Conservation (phyloP, 2,329 filamentous ascomycete genomes). For the Fusarium austroafricanum region DNA sequence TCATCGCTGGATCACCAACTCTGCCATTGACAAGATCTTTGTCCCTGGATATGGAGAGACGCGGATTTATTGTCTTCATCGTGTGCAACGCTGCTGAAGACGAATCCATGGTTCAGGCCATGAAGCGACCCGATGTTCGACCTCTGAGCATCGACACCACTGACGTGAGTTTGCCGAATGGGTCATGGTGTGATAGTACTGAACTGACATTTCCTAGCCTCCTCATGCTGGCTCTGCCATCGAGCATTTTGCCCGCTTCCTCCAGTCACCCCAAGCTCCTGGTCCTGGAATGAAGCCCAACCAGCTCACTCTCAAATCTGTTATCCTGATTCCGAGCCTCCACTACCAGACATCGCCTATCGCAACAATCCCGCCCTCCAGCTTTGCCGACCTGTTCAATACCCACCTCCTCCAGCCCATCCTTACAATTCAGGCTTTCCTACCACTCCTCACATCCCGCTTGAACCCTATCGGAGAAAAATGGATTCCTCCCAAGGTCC, state of each 20-base stretch:
- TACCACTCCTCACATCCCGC: slow-evolving; percentile 78
- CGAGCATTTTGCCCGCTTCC: slow-evolving; percentile 76
- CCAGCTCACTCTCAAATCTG: slow-evolving; percentile 78
- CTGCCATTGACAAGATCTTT: slow-evolving; percentile 87
- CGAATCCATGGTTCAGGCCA: slow-evolving; percentile 79
- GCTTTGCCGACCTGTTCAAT: slow-evolving; percentile 91
- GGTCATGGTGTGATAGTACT: slow-evolving; percentile 1
- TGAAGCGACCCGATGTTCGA: slow-evolving; percentile 84
- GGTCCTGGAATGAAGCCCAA: slow-evolving; percentile 81
- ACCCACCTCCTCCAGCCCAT: slow-evolving; percentile 92
- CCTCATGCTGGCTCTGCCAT: slow-evolving; percentile 75
- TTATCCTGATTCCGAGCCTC: slow-evolving; percentile 85
- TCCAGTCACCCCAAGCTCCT: slow-evolving; percentile 80
- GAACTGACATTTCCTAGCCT: slow-evolving; percentile 61
- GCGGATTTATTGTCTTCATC: slow-evolving; percentile 93
- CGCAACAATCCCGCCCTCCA: slow-evolving; percentile 83
- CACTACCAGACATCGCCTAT: slow-evolving; percentile 86
- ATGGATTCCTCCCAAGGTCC: slow-evolving; percentile 71
- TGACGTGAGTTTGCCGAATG: slow-evolving; percentile 66
- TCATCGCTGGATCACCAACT: slow-evolving; percentile 88
- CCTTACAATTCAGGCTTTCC: slow-evolving; percentile 86
- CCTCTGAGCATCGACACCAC: slow-evolving; percentile 86
- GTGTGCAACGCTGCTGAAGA: slow-evolving; percentile 89
- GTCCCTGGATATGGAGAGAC: slow-evolving; percentile 85
- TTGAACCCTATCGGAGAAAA: slow-evolving; percentile 65